These are phyloP conservation scores for Fusarium sp. DNA, from an alignment of 2,329 filamentous ascomycete genomes.

Conservation along the genomic window DNA sequence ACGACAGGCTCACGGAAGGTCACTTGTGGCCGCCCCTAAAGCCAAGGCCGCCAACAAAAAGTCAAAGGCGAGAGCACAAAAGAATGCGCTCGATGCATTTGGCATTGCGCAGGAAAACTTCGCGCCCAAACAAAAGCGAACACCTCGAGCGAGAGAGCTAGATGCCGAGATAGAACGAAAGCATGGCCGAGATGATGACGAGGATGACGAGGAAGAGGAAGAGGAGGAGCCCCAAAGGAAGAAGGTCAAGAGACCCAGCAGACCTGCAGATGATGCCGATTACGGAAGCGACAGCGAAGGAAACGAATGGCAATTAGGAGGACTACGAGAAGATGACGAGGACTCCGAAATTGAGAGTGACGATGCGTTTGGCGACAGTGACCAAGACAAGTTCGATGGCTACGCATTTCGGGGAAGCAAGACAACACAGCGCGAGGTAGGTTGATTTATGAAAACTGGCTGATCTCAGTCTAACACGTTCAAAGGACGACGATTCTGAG, in stretches of 20 bases:
- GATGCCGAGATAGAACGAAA: conserved; percentile 60
- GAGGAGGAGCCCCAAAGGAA: conserved; percentile 57
- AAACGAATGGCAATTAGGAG: conserved; percentile 84
- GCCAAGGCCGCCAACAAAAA: conserved; percentile 50
- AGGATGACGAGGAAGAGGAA: conserved; percentile 62
- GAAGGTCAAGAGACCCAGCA: conserved; percentile 55
- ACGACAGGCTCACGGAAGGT: conserved; percentile 67
- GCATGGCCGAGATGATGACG: conserved; percentile 57
- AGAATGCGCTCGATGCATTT: conserved; percentile 67
- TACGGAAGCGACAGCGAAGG: conserved; percentile 87
- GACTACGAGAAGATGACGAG: conserved; percentile 65
- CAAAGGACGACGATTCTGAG: conserved; percentile 67
- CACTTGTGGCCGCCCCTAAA: conserved; percentile 56
- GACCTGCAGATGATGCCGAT: conserved; percentile 64
- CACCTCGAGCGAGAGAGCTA: conserved; percentile 62
- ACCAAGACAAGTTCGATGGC: conserved; percentile 85
- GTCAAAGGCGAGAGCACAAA: conserved; percentile 61
- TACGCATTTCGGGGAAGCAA: conserved; percentile 68
- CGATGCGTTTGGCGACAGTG: conserved; percentile 89
- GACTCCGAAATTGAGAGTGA: conserved; percentile 74
- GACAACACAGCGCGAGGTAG: conserved; percentile 49
- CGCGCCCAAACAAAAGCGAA: conserved; percentile 59
- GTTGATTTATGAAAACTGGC: background rate
- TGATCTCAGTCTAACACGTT: conserved; percentile 9
- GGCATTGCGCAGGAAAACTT: conserved; percentile 66